These are phyloP conservation scores for Trichophyton equinum DNA, from an alignment of 2,329 filamentous ascomycete genomes.

Conservation along the genomic window DNA sequence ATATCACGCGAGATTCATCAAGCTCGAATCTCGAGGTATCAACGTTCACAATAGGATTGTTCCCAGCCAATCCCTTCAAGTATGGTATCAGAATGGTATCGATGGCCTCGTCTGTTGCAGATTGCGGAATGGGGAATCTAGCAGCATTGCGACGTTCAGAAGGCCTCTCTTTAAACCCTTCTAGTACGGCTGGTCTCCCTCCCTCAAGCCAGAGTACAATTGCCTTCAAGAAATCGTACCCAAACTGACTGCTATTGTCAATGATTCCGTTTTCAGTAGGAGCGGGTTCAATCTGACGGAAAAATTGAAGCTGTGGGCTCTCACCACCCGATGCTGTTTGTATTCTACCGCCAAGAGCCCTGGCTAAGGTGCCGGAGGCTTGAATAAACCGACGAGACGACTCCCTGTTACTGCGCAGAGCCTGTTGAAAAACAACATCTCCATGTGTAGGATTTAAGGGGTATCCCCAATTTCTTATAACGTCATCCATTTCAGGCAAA, in stretches of 20 bases:
- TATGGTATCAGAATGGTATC: slow-evolving; percentile 48
- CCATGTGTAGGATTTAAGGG: slow-evolving; percentile 44
- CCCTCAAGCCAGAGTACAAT: slow-evolving; percentile 52
- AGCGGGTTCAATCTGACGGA: slow-evolving; percentile 38
- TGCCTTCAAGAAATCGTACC: slow-evolving; percentile 53
- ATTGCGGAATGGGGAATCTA: slow-evolving; percentile 42
- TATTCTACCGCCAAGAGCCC: slow-evolving; percentile 43
- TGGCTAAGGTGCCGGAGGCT: slow-evolving; percentile 46
- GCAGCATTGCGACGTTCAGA: slow-evolving; percentile 28
- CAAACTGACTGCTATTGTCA: slow-evolving; percentile 39
- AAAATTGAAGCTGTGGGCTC: slow-evolving; percentile 31
- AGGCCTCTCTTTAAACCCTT: slow-evolving; percentile 42
- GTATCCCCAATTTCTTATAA: slow-evolving; percentile 45
- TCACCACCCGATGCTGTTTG: slow-evolving; percentile 31
- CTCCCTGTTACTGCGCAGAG: slow-evolving; percentile 44
- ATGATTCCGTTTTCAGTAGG: slow-evolving; percentile 31
- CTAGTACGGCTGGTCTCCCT: slow-evolving; percentile 42
- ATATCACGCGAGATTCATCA: slow-evolving; percentile 42
- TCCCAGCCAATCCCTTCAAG: slow-evolving; percentile 41
- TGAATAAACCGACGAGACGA: slow-evolving; percentile 49
- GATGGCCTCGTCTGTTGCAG: slow-evolving; percentile 41
- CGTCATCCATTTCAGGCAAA: slow-evolving; percentile 45
- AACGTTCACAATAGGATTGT: slow-evolving; percentile 41
- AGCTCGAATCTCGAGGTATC: slow-evolving; percentile 47
- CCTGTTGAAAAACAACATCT: slow-evolving; percentile 43